Evolutionary conservation across 345 rosid species (phyloP), one percentile per base, ranked within the genome.

Genomic region (Salix arbutifolia): DNA sequence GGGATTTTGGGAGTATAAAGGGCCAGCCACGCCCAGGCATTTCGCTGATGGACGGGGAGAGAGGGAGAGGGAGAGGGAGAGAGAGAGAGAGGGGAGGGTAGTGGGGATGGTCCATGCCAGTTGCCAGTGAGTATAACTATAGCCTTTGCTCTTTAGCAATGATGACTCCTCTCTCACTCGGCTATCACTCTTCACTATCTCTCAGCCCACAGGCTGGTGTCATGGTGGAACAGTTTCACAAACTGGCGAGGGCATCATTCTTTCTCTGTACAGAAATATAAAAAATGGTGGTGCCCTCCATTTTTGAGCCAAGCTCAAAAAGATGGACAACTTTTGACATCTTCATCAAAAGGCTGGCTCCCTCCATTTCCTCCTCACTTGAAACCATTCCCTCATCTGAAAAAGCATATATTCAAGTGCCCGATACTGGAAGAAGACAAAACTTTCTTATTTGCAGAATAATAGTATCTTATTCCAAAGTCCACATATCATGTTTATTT

Each of bases 21-120:
- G 83, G 75, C 64, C 61, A 67, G 38, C 26, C 26, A 58, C 28
- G 23, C 14, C 28, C 62, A 58, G 62, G 62, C 46, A 52, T 69
- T 53, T 71, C 17, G 56, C 42, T 8, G 10, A 33, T 50, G 31
- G 70, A 17, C 18, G 72, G 52, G 3, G 67, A 0, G 44, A 2
- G 44, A 40, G 44, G 9, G 44, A 11, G 67, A 30, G 28, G 19
- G 74, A 28, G 10, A 1, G 38, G 0, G 37, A 33, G 40, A 8
- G 40, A 38, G 42, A 38, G 42, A 11, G 67, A 30, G 28, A 25
- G 58, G 16, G 38, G 68, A 60, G 42, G 19, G 58, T 31, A 14
- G 66, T 40, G 84, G 79, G 56, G 82, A 78, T 74, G 84, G 87
- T 78, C 87, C 87, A 87, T 79, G 73, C 80, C 82, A 53, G 74